Conservation (phyloP, 2,329 filamentous ascomycete genomes). For the Zasmidium cellare region DNA sequence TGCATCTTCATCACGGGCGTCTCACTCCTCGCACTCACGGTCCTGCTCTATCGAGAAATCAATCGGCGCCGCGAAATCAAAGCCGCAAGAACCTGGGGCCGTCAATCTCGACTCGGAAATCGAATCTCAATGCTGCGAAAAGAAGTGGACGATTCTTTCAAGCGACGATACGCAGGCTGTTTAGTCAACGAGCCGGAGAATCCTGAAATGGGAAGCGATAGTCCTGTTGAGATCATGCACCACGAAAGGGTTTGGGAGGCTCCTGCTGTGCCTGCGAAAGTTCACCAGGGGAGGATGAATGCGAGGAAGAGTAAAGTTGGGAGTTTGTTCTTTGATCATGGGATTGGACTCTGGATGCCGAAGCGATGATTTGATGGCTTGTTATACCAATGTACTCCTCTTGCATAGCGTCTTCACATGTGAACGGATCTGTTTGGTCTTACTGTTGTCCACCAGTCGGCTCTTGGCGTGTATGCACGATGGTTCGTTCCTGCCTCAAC, state of each 20-base stretch:
- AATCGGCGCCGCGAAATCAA: constrained; percentile 14
- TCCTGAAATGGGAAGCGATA: constrained; percentile 27
- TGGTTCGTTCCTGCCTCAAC: neutral
- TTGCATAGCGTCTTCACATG: neutral
- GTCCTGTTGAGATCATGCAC: constrained; percentile 27
- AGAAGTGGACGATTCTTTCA: constrained; percentile 28
- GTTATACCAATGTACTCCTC: neutral
- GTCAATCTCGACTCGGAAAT: constrained; percentile 21
- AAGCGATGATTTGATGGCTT: constrained; percentile 15
- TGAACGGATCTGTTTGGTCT: neutral
- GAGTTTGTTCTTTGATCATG: constrained; percentile 31
- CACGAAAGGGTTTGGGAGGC: constrained; percentile 26
- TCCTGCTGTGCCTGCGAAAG: constrained; percentile 15
- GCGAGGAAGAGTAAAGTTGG: constrained; percentile 10
- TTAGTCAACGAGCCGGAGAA: constrained; percentile 26
- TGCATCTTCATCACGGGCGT: constrained; percentile 22
- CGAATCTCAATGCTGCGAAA: constrained; percentile 28
- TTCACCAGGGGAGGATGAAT: constrained; percentile 1
- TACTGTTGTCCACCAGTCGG: neutral
- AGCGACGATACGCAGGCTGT: constrained; percentile 24
- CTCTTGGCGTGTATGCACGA: neutral
- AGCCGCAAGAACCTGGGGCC: constrained; percentile 24
- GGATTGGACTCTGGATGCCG: constrained; percentile 27
- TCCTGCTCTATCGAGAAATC: constrained; percentile 23
- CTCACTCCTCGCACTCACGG: constrained; percentile 21